Conservation (phyloP, 2,329 filamentous ascomycete species). For the Beauveria brongniartii region DNA sequence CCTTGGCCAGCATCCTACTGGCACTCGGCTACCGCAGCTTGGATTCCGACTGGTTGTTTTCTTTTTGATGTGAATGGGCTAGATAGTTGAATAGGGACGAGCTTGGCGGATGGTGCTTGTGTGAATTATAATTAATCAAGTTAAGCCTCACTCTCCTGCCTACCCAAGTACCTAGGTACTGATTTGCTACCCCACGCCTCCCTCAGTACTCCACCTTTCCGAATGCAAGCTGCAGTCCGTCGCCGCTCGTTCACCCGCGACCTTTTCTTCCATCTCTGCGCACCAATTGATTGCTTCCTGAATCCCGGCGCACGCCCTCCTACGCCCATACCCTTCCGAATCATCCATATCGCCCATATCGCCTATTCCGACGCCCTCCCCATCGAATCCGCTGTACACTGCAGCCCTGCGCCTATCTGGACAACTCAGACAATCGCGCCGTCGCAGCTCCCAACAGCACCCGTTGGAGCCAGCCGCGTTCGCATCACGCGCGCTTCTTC, state of each 20-base stretch:
- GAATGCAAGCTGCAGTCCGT: neutral
- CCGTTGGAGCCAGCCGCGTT: neutral
- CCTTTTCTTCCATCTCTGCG: neutral
- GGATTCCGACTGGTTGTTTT: neutral
- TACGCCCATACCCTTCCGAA: no score
- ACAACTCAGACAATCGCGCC: neutral
- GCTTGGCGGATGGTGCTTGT: no score
- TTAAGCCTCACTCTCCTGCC: neutral
- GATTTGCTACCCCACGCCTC: neutral
- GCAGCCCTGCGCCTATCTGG: conserved; percentile 3
- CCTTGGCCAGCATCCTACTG: neutral
- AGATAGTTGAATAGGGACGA: no score
- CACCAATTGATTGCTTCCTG: conserved; percentile 7
- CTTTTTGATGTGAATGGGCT: neutral
- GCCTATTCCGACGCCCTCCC: conserved; percentile 5
- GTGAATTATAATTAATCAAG: no score
- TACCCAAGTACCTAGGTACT: neutral
- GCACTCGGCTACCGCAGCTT: neutral
- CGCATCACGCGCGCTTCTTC: neutral
- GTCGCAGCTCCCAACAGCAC: neutral
- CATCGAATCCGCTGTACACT: neutral
- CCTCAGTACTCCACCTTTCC: conserved; percentile 3
- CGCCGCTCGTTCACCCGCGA: neutral
- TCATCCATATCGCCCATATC: neutral
- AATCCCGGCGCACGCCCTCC: conserved; percentile 1